Percentiles rank a stretch among this genome's conserved stretches.
Conservation (phyloP, 1,284 basidiomycete genomes). For the Ustilago shanxiensis region DNA sequence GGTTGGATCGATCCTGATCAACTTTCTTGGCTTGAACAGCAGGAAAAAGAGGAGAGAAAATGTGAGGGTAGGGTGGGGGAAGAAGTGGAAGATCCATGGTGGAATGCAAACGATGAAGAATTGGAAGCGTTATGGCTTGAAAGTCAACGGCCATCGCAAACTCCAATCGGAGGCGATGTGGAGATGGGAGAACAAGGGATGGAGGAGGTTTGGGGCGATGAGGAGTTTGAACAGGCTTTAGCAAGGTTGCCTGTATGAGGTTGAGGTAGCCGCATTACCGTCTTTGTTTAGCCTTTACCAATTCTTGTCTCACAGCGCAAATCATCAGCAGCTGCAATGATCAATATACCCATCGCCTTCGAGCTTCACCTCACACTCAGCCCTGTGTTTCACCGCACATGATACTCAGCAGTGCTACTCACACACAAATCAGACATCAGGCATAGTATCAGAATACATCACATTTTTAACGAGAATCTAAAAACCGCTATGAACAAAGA, state of each 20-base stretch:
- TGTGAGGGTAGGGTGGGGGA: not conserved
- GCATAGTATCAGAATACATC: not conserved
- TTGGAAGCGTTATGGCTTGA: slow-evolving; percentile 40
- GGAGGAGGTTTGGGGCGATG: slow-evolving; percentile 14
- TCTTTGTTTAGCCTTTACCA: too few species aligned
- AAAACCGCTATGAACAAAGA: not conserved
- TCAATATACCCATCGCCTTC: too few species aligned
- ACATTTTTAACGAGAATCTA: too few species aligned
- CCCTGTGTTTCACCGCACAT: not conserved
- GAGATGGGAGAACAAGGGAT: not conserved
- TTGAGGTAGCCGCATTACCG: too few species aligned
- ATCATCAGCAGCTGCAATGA: too few species aligned
- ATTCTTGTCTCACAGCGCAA: too few species aligned
- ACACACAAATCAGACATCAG: too few species aligned
- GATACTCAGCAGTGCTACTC: too few species aligned
- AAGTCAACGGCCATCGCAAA: slow-evolving; percentile 4
- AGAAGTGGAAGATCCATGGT: slow-evolving; percentile 16
- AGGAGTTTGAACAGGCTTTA: slow-evolving; percentile 25
- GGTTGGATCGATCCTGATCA: slow-evolving; percentile 55
- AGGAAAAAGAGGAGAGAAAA: slow-evolving; percentile 11
- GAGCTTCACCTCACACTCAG: too few species aligned
- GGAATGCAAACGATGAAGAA: slow-evolving; percentile 26
- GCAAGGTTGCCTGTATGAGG: slow-evolving; percentile 21
- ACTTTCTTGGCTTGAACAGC: slow-evolving; percentile 36
- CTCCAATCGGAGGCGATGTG: not conserved